A percentile compares a stretch with the other conserved stretches of the same genome.
phyloP scores from a whole-genome alignment of 805 yeast genomes.

The Blastobotrys muscicola region DNA sequence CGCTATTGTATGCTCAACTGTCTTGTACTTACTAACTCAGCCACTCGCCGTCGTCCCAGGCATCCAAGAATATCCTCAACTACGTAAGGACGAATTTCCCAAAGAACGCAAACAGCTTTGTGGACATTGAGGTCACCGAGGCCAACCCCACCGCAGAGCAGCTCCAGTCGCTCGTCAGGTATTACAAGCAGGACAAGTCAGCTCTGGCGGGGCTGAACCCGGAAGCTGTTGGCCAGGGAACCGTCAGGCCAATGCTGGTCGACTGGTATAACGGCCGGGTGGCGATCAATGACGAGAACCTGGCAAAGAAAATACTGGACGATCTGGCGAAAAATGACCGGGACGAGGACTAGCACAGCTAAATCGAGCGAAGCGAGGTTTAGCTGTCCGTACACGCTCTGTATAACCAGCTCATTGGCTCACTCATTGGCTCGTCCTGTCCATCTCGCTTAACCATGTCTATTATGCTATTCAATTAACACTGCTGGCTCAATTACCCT shows the following conservation, averaged over 20 bases:
- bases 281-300: slow-evolving; percentile 39
- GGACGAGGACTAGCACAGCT: too few relatives aligned
- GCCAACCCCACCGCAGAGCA: slow-evolving; percentile 26
- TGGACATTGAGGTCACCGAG: slow-evolving; percentile 25
- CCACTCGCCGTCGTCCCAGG: slow-evolving; percentile 17
- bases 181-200: slow-evolving; percentile 9
- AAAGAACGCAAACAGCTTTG: slow-evolving; percentile 16
- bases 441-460: too few relatives aligned
- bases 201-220: not conserved
- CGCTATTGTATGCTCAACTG: slow-evolving; percentile 23
- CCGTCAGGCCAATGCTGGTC: slow-evolving; percentile 40
- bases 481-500: too few relatives aligned
- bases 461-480: too few relatives aligned
- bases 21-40: slow-evolving; percentile 5
- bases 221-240: slow-evolving; percentile 8
- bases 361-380: too few relatives aligned
- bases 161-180: slow-evolving; percentile 11
- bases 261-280: slow-evolving; percentile 53
- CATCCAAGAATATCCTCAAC: slow-evolving; percentile 13
- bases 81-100: slow-evolving; percentile 12
- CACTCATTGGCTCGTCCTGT: too few relatives aligned
- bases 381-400: too few relatives aligned
- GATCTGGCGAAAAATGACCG: slow-evolving; percentile 9
- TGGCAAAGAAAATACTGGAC: slow-evolving; percentile 36
- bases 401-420: too few relatives aligned